Evolutionary conservation across 73 alveolate genomes (phyloP).

Genomic region (Stentor coeruleus): DNA sequence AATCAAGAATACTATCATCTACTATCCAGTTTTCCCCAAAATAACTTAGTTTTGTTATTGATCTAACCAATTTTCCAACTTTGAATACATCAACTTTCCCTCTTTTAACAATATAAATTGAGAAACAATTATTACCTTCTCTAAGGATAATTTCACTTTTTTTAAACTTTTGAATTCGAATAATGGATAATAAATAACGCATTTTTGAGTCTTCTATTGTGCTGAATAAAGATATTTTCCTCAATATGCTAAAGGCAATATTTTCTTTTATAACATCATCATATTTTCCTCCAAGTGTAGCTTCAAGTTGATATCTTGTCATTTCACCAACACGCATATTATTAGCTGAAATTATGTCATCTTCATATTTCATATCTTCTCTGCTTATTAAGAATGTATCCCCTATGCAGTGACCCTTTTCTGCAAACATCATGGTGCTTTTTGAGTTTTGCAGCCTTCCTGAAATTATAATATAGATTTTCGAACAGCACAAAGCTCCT

Average conservation of each 20-base stretch:
- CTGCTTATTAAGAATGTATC: neutral
- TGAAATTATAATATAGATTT: neutral
- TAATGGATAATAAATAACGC: neutral
- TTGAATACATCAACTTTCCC: neutral
- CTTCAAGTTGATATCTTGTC: neutral
- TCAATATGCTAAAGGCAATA: neutral
- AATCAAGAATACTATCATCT: neutral
- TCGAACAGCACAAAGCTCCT: neutral
- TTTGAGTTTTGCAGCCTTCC: neutral
- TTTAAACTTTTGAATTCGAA: neutral
- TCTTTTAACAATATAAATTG: neutral
- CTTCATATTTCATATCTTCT: neutral
- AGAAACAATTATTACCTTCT: neutral
- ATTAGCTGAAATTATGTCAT: neutral
- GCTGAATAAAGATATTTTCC: neutral
- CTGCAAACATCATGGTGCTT: neutral
- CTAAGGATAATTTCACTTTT: neutral
- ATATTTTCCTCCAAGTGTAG: constrained; percentile 12
- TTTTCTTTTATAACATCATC: neutral
- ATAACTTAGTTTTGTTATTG: neutral
- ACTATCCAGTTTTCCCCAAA: constrained; percentile 11
- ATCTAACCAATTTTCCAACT: neutral
- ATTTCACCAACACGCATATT: neutral
- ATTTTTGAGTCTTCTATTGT: neutral
- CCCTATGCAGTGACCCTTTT: neutral